Evolutionary conservation across 2,329 filamentous ascomycete species (phyloP).

Genomic region (Myriangium duriaei): DNA sequence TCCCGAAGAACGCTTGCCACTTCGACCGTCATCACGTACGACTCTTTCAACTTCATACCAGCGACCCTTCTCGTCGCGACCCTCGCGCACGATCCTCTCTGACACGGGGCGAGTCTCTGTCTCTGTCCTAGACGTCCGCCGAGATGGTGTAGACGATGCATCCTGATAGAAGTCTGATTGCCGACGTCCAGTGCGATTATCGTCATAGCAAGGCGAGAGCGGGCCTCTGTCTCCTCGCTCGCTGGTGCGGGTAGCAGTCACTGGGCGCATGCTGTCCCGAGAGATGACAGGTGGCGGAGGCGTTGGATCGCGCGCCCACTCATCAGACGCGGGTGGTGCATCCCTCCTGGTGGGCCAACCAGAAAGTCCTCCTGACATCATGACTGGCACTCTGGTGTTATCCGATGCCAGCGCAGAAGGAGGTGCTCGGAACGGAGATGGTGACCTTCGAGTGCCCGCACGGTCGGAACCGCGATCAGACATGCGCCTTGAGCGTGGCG

Average conservation of each 20-base stretch:
- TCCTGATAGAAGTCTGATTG: not conserved
- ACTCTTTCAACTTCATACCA: not conserved
- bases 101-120: not conserved
- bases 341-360: conserved; percentile 1
- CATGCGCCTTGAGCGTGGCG: not conserved
- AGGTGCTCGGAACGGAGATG: conserved; percentile 3
- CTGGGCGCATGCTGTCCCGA: not conserved
- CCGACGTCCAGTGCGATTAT: not conserved
- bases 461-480: not conserved
- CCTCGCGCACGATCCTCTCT: not conserved
- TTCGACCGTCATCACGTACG: not conserved
- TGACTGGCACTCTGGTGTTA: conserved; percentile 1
- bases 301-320: not conserved
- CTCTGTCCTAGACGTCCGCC: not conserved
- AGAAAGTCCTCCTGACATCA: conserved; percentile 5
- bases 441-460: no score
- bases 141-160: not conserved
- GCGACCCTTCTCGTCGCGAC: not conserved
- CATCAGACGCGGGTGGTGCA: not conserved
- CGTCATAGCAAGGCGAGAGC: no score
- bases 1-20: not conserved
- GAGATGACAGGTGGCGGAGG: not conserved
- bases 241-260: not conserved
- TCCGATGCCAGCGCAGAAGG: conserved; percentile 2
- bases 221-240: not conserved